Conservation (phyloP, 164 flowering plant genomes). For the Protea cynaroides region DNA sequence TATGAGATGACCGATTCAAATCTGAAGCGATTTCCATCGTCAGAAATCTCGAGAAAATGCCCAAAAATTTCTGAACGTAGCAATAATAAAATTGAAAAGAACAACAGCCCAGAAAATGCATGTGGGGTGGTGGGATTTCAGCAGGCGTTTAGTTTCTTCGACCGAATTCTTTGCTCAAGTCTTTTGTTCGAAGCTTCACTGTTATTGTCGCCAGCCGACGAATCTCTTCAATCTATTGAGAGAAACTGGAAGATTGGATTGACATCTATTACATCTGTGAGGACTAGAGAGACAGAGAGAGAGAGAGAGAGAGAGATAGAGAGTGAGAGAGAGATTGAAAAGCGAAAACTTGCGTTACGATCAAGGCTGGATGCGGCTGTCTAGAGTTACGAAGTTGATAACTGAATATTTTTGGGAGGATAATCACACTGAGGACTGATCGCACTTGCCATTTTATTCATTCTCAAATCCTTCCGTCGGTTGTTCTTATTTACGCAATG, state of each 20-base stretch:
- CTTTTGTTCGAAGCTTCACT: too few relatives aligned
- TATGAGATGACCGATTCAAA: constrained; percentile 20
- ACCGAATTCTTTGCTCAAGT: too few relatives aligned
- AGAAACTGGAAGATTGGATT: too few relatives aligned
- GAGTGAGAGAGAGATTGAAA: neutral
- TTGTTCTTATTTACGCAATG: too few relatives aligned
- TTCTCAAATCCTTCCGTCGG: too few relatives aligned
- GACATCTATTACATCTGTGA: too few relatives aligned
- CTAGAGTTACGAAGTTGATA: neutral
- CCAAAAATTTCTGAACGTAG: constrained; percentile 15
- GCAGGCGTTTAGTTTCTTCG: neutral
- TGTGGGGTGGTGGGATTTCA: neutral
- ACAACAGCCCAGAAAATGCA: constrained; percentile 5
- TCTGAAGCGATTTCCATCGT: constrained; percentile 24
- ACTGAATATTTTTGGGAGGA: too few relatives aligned
- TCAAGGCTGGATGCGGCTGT: neutral
- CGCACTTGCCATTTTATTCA: too few relatives aligned
- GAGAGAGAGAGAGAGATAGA: neutral
- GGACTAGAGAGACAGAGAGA: too few relatives aligned
- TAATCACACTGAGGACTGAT: too few relatives aligned
- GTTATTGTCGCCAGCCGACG: too few relatives aligned
- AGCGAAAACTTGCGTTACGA: neutral
- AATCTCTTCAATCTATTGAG: too few relatives aligned
- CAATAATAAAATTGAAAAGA: constrained; percentile 13
- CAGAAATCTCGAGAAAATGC: constrained; percentile 6